Evolutionary conservation across 2,329 filamentous ascomycete species (phyloP), one percentile per base, ranked within the genome.

Genomic region (Chaetomiaceae sp.): DNA sequence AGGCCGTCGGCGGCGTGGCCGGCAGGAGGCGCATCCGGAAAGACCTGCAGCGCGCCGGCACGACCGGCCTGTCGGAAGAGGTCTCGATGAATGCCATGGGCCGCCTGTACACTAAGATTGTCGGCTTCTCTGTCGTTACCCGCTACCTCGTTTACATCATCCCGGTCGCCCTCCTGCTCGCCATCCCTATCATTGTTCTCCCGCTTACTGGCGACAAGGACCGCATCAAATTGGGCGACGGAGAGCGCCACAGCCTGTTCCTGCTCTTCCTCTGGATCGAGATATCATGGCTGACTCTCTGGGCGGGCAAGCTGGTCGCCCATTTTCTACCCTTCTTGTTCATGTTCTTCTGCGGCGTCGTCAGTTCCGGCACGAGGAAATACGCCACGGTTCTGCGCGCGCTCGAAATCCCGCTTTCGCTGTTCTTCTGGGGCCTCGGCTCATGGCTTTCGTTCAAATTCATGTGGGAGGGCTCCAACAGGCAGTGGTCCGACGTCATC

Each of bases 331-430:
- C 85, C 0, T 68, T 72, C 34, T 58, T 81, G 48, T 88, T 88
- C 68, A 84, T 87, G 75, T 85, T 86, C 63, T 78, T 86, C 60
- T 80, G 78, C 57, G 85, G 85, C 52, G 81, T 88, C 27, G 78
- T 88, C 65, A 86, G 82, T 66, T 79, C 81, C 13, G 85, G 85
- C 43, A 85, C 84, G 4, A 76, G 84, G 56, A 89, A 89, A 67
- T 88, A 89, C 62, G 83, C 83, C 40, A 77, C 78, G 3, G 80
- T 89, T 13, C 71, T 89, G 29, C 74, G 73, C 51, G 81, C 82
- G 52, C 72, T 88, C 34, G 82, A 85, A 63, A 79, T 87, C 33
- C 81, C 84, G 1, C 69, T 89, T 1, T 85, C 82, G 2, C 74
- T 88, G 44, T 84, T 88, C 65, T 81, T 86, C 62, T 87, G 85